Evolutionary conservation across 768 basidiomycete species (phyloP).

Genomic region (Kwoniella shandongensis): DNA sequence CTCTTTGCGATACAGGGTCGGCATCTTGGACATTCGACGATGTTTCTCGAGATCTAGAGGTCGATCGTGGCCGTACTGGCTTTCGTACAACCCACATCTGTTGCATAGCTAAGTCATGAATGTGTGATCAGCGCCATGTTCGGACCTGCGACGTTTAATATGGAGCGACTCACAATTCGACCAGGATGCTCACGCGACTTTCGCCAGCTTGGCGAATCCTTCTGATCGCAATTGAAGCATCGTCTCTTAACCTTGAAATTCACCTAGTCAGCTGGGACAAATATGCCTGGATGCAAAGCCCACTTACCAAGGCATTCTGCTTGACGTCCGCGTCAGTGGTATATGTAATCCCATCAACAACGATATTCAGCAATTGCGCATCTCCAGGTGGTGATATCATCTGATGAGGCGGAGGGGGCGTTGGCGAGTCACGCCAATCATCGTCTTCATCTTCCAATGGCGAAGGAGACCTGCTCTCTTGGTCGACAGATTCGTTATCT

Average conservation of each 20-base stretch:
- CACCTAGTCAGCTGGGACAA: not conserved
- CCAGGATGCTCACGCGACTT: slow-evolving; percentile 16
- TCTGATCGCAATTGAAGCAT: slow-evolving; percentile 19
- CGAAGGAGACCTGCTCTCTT: too few species aligned
- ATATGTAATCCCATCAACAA: not conserved
- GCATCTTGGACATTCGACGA: too few species aligned
- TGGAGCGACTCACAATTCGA: slow-evolving; percentile 18
- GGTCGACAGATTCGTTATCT: too few species aligned
- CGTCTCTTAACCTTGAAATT: slow-evolving; percentile 12
- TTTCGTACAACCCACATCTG: slow-evolving; percentile 16
- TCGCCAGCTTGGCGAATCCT: slow-evolving; percentile 22
- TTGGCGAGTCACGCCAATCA: too few species aligned
- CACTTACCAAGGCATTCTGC: slow-evolving; percentile 21
- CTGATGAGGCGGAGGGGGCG: too few species aligned
- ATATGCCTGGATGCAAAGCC: not conserved
- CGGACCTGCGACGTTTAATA: not conserved
- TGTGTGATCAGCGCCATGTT: not conserved
- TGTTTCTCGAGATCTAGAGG: too few species aligned
- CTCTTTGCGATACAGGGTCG: not conserved
- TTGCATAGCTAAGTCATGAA: slow-evolving; percentile 19
- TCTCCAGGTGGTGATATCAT: not conserved
- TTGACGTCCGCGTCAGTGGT: slow-evolving; percentile 24
- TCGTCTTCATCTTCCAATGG: too few species aligned
- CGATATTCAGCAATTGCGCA: not conserved
- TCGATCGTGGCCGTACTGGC: too few species aligned